These are phyloP conservation scores for Oryza longistaminata DNA, from an alignment of 176 grass and related monocot genomes.

Conservation along the genomic window DNA sequence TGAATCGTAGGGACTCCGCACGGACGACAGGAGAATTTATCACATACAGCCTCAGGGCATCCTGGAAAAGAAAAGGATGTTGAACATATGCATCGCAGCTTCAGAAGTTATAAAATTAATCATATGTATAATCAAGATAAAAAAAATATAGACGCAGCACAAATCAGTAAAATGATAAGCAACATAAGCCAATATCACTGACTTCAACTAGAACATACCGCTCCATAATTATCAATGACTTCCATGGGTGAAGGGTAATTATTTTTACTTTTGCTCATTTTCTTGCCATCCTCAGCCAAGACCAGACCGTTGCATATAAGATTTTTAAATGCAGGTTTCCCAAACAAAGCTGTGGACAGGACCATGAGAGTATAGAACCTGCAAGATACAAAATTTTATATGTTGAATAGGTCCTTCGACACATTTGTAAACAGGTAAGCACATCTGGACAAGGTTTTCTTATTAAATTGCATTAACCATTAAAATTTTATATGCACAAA, in stretches of 20 bases:
- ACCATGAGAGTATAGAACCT: slow-evolving; percentile 99
- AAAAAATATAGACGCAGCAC: neutral
- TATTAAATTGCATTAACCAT: too few relatives aligned
- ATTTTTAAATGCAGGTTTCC: slow-evolving; percentile 95
- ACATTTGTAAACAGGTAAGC: too few relatives aligned
- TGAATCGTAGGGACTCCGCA: slow-evolving; percentile 87
- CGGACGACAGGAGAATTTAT: slow-evolving; percentile 96
- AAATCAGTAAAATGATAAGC: neutral
- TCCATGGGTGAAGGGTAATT: slow-evolving; percentile 84
- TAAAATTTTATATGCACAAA: too few relatives aligned
- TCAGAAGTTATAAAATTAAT: neutral
- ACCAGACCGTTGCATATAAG: slow-evolving; percentile 98
- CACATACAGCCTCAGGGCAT: slow-evolving; percentile 90
- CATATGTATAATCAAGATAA: too few relatives aligned
- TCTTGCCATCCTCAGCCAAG: slow-evolving; percentile 97
- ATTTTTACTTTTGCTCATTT: slow-evolving; percentile 99
- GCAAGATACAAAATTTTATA: slow-evolving; percentile 19
- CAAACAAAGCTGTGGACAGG: slow-evolving; percentile 92
- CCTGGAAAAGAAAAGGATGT: slow-evolving; percentile 49
- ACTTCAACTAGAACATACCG: slow-evolving; percentile 63
- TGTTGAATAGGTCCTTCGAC: too few relatives aligned
- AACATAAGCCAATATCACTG: slow-evolving; percentile 1
- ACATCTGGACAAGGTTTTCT: too few relatives aligned
- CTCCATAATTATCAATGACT: slow-evolving; percentile 84
- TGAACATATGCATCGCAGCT: neutral